Percentiles rank a stretch among this genome's conserved stretches.
phyloP scores from a whole-genome alignment of 73 alveolate species.

The Stentor coeruleus region DNA sequence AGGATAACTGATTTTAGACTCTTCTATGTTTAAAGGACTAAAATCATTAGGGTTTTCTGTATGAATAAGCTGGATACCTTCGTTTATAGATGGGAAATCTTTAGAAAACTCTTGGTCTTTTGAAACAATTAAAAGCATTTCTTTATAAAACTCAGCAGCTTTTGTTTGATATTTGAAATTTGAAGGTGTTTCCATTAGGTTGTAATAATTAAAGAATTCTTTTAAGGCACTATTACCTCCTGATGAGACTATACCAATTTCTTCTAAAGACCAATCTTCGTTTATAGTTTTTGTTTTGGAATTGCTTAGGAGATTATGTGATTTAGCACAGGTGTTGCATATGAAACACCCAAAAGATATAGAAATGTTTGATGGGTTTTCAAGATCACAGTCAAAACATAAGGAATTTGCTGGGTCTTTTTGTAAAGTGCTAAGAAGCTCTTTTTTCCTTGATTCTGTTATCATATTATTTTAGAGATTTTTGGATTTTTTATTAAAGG shows the following conservation, averaged over 20 bases:
- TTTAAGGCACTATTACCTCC: conserved; percentile 23
- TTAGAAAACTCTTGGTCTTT: background rate
- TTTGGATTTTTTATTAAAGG: no score
- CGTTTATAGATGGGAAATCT: background rate
- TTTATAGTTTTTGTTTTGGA: background rate
- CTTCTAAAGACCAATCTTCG: background rate
- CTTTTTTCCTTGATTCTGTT: no score
- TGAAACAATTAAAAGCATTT: background rate
- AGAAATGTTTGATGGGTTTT: no score
- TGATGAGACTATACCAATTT: background rate
- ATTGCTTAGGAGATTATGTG: background rate
- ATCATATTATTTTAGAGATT: background rate
- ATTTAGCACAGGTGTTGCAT: background rate
- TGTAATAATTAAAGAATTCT: conserved; percentile 7
- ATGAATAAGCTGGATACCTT: no score
- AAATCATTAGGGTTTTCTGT: no score
- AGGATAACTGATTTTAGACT: no score
- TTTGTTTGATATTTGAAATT: background rate
- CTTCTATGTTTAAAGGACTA: no score
- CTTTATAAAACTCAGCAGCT: conserved; percentile 5
- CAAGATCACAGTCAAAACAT: background rate
- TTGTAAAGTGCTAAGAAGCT: no score
- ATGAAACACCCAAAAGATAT: background rate
- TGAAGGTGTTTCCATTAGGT: background rate
- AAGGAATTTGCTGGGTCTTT: no score